Evolutionary conservation across 768 basidiomycete species (phyloP).

Genomic region (Leccinum longicurvipes): DNA sequence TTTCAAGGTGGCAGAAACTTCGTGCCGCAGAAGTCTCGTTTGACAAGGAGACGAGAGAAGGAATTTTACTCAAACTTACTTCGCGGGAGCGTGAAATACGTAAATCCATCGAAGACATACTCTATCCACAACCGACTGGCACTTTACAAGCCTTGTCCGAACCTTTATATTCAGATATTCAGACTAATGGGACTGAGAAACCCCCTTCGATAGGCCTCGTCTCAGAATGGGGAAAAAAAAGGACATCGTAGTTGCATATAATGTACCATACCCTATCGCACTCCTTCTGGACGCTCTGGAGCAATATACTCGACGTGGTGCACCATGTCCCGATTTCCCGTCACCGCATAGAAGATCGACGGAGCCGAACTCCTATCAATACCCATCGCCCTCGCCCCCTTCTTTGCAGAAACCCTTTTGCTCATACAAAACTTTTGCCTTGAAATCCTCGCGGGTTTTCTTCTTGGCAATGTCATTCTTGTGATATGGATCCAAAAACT

Average conservation of each 20-base stretch:
- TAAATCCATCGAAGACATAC: constrained; percentile 70
- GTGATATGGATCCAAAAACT: constrained; percentile 66
- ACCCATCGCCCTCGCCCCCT: constrained; percentile 95
- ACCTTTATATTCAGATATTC: constrained; percentile 35
- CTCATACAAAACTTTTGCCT: constrained; percentile 78
- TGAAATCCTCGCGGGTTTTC: constrained; percentile 78
- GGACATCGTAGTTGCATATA: constrained; percentile 37
- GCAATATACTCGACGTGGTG: constrained; percentile 17
- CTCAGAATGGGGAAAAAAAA: constrained; percentile 58
- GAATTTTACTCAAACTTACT: constrained; percentile 61
- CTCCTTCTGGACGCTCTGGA: constrained; percentile 10
- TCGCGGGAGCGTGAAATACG: constrained; percentile 76
- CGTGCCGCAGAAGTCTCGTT: constrained; percentile 68
- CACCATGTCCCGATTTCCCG: constrained; percentile 7
- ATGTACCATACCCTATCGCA: constrained; percentile 22
- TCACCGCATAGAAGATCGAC: constrained; percentile 8
- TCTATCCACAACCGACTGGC: constrained; percentile 45
- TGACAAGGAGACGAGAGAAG: constrained; percentile 75
- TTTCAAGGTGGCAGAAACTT: constrained; percentile 71
- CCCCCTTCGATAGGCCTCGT: constrained; percentile 36
- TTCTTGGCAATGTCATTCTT: constrained; percentile 69
- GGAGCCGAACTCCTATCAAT: constrained; percentile 41
- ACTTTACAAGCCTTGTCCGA: constrained; percentile 32
- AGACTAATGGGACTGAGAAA: constrained; percentile 47
- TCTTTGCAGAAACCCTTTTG: constrained; percentile 92